These are phyloP conservation scores for Kwoniella sp. DNA, from an alignment of 768 basidiomycete genomes.

Conservation along the genomic window DNA sequence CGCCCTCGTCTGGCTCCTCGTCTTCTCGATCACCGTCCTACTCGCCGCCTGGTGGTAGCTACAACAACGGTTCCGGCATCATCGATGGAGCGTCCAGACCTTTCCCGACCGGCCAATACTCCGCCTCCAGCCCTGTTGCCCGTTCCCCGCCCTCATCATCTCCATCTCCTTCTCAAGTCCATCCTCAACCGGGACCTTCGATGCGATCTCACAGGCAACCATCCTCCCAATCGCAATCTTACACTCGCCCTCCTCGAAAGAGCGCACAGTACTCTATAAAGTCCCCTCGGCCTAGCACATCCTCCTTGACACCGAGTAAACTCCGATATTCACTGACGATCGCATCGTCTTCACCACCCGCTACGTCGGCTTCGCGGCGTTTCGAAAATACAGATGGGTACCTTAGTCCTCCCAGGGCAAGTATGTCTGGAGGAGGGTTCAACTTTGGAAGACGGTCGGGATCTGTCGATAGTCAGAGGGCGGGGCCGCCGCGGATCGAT, in stretches of 20 bases:
- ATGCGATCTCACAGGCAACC: background rate
- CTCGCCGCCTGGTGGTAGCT: background rate
- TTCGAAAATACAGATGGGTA: background rate
- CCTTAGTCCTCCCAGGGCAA: background rate
- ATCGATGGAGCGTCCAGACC: background rate
- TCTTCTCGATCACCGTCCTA: background rate
- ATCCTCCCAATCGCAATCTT: background rate
- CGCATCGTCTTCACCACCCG: background rate
- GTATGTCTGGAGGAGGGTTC: background rate
- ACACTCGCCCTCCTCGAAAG: background rate
- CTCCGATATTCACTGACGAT: conserved; percentile 2
- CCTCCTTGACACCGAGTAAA: background rate
- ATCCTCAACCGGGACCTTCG: background rate
- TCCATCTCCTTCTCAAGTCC: background rate
- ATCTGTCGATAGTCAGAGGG: background rate
- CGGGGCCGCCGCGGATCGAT: background rate
- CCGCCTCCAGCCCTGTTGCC: background rate
- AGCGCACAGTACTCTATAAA: background rate
- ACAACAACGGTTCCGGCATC: background rate
- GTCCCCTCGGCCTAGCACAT: background rate
- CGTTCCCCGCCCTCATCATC: background rate
- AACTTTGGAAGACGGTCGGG: background rate
- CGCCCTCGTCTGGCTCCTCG: background rate
- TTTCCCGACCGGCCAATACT: background rate
- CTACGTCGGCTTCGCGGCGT: background rate